Conservation (phyloP, 2,329 filamentous ascomycete species). For the Dichotomopilus funicola region DNA sequence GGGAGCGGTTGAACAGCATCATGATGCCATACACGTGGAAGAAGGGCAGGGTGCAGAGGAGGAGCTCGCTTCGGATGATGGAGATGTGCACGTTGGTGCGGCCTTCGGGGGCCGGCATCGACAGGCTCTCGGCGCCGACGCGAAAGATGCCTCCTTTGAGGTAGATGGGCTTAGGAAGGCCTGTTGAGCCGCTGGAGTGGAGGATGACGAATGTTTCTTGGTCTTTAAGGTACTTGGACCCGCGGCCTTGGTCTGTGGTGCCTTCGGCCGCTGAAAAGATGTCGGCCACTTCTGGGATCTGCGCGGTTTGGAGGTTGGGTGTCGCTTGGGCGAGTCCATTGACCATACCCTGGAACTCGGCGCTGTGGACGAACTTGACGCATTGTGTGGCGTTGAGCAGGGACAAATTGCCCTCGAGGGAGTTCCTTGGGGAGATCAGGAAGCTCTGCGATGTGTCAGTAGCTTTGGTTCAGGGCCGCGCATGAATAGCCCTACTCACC, state of each 20-base stretch:
- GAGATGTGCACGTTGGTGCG: conserved; percentile 3
- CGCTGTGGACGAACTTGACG: conserved; percentile 2
- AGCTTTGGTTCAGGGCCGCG: neutral
- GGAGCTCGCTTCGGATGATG: neutral
- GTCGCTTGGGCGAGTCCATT: neutral
- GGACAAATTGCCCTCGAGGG: conserved; percentile 2
- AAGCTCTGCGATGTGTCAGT: conserved; percentile 2
- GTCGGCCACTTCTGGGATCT: neutral
- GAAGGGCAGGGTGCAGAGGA: conserved; percentile 7
- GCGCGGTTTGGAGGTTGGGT: neutral
- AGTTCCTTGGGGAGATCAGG: conserved; percentile 11
- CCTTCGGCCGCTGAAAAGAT: neutral
- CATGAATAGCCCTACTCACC: neutral
- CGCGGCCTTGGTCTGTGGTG: neutral
- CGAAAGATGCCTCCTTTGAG: conserved; percentile 8
- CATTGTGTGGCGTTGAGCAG: conserved; percentile 8
- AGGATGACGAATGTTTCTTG: conserved; percentile 9
- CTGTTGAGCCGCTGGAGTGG: conserved; percentile 15
- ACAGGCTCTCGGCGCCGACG: neutral
- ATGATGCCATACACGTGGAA: conserved; percentile 12
- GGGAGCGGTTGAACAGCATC: conserved; percentile 2
- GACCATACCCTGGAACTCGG: neutral
- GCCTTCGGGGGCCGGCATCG: conserved; percentile 1
- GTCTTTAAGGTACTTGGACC: neutral
- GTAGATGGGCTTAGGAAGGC: conserved; percentile 10